These are phyloP conservation scores for Rhizophora apiculata DNA, from an alignment of 345 rosid species.

Conservation along the genomic window DNA sequence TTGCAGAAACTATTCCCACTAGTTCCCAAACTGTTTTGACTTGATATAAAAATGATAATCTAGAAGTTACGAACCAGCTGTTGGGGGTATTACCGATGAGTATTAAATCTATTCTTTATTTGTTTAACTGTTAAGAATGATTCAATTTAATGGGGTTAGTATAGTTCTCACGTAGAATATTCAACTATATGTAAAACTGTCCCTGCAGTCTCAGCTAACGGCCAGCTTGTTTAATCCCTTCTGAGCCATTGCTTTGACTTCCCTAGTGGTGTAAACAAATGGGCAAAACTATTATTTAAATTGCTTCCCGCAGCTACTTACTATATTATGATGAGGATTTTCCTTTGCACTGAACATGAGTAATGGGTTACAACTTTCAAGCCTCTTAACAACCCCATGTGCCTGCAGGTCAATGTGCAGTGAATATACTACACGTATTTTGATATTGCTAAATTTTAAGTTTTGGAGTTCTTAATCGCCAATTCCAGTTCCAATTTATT, in stretches of 20 bases:
- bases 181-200: neutral
- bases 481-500: neutral
- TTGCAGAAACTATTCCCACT: neutral
- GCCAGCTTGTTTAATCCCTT: neutral
- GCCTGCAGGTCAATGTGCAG: slow-evolving; percentile 7
- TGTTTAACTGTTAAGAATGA: neutral
- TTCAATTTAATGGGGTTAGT: no score
- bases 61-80: no score
- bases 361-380: slow-evolving; percentile 19
- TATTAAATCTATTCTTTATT: neutral
- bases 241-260: slow-evolving; percentile 4
- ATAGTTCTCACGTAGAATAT: neutral
- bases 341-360: slow-evolving; percentile 16
- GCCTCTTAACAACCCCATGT: slow-evolving; percentile 27
- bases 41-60: no score
- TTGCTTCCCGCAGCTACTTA: neutral
- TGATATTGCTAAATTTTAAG: slow-evolving; percentile 6
- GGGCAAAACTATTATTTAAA: slow-evolving; percentile 18
- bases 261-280: slow-evolving; percentile 6
- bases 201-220: slow-evolving; percentile 13
- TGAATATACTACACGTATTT: slow-evolving; percentile 1
- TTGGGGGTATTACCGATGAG: no score
- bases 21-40: neutral
- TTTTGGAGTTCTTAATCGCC: neutral
- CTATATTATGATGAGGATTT: neutral